Evolutionary conservation across 768 basidiomycete genomes (phyloP).

Genomic region (Candolleomyces eurysporus): DNA sequence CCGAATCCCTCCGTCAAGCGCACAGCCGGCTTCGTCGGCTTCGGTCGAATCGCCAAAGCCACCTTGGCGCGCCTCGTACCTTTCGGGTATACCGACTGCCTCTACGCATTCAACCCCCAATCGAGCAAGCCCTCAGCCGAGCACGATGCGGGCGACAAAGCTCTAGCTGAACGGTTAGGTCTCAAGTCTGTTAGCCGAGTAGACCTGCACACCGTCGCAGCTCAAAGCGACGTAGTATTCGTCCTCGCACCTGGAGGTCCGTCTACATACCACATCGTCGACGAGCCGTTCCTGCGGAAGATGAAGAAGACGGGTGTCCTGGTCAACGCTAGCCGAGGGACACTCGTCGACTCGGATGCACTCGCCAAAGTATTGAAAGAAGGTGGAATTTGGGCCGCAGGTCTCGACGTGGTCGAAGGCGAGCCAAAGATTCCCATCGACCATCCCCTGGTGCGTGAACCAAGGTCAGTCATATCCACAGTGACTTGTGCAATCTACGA

Average conservation of each 20-base stretch:
- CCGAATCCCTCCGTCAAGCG: slow-evolving; percentile 46
- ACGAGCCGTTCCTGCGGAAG: slow-evolving; percentile 64
- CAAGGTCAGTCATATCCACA: slow-evolving; percentile 43
- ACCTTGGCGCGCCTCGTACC: slow-evolving; percentile 75
- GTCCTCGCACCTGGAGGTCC: slow-evolving; percentile 77
- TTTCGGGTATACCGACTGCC: slow-evolving; percentile 74
- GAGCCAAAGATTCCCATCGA: slow-evolving; percentile 74
- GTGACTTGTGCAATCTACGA: no score
- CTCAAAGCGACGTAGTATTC: slow-evolving; percentile 80
- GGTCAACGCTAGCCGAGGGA: slow-evolving; percentile 84
- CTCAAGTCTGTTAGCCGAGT: slow-evolving; percentile 55
- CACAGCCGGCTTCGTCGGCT: slow-evolving; percentile 89
- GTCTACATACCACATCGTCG: slow-evolving; percentile 69
- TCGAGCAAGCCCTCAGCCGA: slow-evolving; percentile 44
- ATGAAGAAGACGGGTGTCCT: slow-evolving; percentile 88
- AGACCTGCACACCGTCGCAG: slow-evolving; percentile 64
- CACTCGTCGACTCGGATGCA: slow-evolving; percentile 88
- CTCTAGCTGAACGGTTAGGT: slow-evolving; percentile 26
- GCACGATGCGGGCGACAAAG: slow-evolving; percentile 27
- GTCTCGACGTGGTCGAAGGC: slow-evolving; percentile 91
- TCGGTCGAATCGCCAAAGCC: slow-evolving; percentile 90
- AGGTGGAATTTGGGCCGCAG: slow-evolving; percentile 87
- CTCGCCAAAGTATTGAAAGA: slow-evolving; percentile 76
- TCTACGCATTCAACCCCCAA: slow-evolving; percentile 64
- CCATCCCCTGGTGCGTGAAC: slow-evolving; percentile 80